Percentiles rank a stretch among this genome's conserved stretches.
Conservation (phyloP, 768 basidiomycete species). For the Scleroderma bovista region DNA sequence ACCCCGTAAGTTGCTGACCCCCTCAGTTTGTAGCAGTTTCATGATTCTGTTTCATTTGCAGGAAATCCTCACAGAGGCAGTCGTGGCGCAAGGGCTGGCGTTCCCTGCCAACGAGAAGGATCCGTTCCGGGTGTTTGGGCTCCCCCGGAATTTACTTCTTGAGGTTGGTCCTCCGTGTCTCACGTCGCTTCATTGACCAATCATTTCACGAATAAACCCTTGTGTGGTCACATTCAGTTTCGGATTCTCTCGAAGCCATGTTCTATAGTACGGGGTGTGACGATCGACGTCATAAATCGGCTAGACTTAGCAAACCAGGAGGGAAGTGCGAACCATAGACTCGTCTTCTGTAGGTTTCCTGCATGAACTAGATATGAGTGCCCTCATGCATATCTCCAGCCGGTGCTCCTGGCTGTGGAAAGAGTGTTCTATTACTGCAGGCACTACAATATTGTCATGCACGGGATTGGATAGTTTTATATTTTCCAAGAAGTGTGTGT, state of each 20-base stretch:
- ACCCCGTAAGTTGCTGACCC: constrained; percentile 32
- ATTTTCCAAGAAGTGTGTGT: constrained; percentile 69
- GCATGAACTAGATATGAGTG: not conserved
- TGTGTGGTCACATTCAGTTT: constrained; percentile 38
- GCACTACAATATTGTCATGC: constrained; percentile 60
- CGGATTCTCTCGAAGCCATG: constrained; percentile 65
- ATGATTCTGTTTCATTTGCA: constrained; percentile 7
- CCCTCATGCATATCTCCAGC: constrained; percentile 33
- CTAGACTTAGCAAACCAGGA: constrained; percentile 46
- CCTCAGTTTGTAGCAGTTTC: not conserved
- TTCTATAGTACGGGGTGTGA: constrained; percentile 66
- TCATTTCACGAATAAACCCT: not conserved
- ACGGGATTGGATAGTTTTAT: constrained; percentile 76
- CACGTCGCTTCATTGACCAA: not conserved
- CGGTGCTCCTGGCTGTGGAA: constrained; percentile 73
- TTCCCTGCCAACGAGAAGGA: constrained; percentile 42
- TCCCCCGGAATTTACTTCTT: constrained; percentile 62
- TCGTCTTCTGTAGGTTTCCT: constrained; percentile 57
- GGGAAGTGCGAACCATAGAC: constrained; percentile 47
- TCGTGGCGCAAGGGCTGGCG: constrained; percentile 41
- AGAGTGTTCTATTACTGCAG: constrained; percentile 75
- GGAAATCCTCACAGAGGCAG: constrained; percentile 30
- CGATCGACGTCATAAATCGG: constrained; percentile 47
- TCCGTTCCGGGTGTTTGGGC: constrained; percentile 59
- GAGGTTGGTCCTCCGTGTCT: constrained; percentile 46